Percentiles rank a stretch among this genome's conserved stretches.
These are phyloP conservation scores for Dissoconium aciculare DNA, from an alignment of 2,329 filamentous ascomycete genomes.

Conservation along the genomic window DNA sequence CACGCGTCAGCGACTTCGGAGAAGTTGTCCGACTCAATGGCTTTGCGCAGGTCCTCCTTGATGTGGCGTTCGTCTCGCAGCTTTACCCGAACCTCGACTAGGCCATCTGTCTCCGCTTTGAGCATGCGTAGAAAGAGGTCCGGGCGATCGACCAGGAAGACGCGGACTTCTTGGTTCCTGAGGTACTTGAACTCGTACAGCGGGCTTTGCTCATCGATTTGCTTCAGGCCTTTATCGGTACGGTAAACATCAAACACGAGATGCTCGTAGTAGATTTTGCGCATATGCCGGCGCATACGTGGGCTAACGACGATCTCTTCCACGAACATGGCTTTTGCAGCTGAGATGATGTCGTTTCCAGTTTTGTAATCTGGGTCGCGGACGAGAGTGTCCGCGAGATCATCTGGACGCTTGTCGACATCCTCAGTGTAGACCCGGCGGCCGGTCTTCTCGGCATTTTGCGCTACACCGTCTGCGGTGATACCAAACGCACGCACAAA, in stretches of 20 bases:
- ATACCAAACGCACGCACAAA: slow-evolving; percentile 86
- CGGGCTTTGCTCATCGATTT: slow-evolving; percentile 86
- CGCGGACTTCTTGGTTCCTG: slow-evolving; percentile 56
- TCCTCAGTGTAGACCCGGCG: slow-evolving; percentile 76
- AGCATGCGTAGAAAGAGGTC: slow-evolving; percentile 95
- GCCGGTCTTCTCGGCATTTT: slow-evolving; percentile 66
- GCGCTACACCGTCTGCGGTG: slow-evolving; percentile 71
- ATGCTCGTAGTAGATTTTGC: slow-evolving; percentile 67
- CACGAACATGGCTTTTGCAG: slow-evolving; percentile 74
- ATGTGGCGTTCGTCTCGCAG: slow-evolving; percentile 65
- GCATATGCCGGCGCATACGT: slow-evolving; percentile 74
- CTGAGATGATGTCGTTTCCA: slow-evolving; percentile 57
- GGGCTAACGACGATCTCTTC: slow-evolving; percentile 84
- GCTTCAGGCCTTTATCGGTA: slow-evolving; percentile 84
- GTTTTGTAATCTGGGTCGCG: slow-evolving; percentile 59
- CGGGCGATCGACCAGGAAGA: slow-evolving; percentile 64
- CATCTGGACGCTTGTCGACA: slow-evolving; percentile 60
- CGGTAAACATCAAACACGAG: slow-evolving; percentile 75
- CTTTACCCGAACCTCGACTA: slow-evolving; percentile 70
- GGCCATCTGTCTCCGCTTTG: slow-evolving; percentile 84
- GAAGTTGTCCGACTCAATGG: slow-evolving; percentile 89
- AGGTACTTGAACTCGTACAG: slow-evolving; percentile 98
- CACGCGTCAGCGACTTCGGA: slow-evolving; percentile 90
- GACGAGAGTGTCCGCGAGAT: slow-evolving; percentile 68
- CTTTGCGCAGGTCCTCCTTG: slow-evolving; percentile 58